Conservation (phyloP, 371 early-diverging fungal genomes). For the Mycotypha africana region DNA sequence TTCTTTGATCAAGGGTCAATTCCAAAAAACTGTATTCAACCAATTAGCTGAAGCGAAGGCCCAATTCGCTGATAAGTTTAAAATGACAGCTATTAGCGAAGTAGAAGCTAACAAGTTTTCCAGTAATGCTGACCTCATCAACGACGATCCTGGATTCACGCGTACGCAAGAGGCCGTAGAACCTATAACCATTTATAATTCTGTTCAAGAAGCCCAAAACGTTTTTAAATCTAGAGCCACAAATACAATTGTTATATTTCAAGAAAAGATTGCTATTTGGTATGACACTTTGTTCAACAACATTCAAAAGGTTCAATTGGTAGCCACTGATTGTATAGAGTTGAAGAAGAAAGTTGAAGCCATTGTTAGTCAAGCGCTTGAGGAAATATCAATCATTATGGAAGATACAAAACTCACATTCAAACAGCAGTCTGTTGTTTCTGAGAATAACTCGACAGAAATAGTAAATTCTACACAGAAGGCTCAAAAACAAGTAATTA, state of each 20-base stretch:
- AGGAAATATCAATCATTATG: too few species aligned
- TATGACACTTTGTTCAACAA: slow-evolving; percentile 12
- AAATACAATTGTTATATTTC: background rate
- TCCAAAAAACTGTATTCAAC: background rate
- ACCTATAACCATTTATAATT: too few species aligned
- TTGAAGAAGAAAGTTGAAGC: too few species aligned
- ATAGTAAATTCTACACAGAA: slow-evolving; percentile 6
- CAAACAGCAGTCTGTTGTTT: slow-evolving; percentile 7
- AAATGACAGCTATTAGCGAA: slow-evolving; percentile 6
- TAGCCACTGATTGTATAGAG: too few species aligned
- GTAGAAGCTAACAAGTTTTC: too few species aligned
- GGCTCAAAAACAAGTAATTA: slow-evolving; percentile 23
- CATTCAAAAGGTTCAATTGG: slow-evolving; percentile 3
- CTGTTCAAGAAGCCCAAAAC: slow-evolving; percentile 14
- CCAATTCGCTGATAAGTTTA: too few species aligned
- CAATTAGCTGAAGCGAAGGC: slow-evolving; percentile 8
- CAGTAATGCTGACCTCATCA: slow-evolving; percentile 1
- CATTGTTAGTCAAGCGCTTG: too few species aligned
- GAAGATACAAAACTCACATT: too few species aligned
- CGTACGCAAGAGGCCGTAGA: too few species aligned
- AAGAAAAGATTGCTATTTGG: slow-evolving; percentile 9
- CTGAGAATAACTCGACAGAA: slow-evolving; percentile 12
- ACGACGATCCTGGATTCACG: slow-evolving; percentile 6
- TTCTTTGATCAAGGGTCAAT: slow-evolving; percentile 1
- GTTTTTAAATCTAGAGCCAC: slow-evolving; percentile 4